Evolutionary conservation across 176 grass and related monocot species (phyloP).

Genomic region (Oryza glaberrima): DNA sequence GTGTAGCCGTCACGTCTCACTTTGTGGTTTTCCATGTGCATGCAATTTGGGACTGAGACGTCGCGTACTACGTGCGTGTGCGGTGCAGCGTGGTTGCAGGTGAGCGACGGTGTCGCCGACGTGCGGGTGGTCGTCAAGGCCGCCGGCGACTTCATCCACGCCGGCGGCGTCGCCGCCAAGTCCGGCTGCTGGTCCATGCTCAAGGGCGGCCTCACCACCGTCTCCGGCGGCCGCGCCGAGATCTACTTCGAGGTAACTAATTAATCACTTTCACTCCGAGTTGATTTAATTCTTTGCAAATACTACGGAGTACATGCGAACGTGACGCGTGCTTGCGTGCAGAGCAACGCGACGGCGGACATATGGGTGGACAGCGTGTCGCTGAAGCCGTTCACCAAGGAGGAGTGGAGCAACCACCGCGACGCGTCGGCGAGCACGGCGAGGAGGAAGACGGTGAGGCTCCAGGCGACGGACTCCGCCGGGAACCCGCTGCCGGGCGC

Average conservation of each 20-base stretch:
- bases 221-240: constrained; percentile 56
- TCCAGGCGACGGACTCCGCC: constrained; percentile 55
- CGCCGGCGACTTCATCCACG: constrained; percentile 43
- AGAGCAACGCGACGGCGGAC: constrained; percentile 69
- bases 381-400: constrained; percentile 69
- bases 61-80: too few relatives aligned
- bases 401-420: constrained; percentile 77
- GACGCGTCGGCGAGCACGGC: constrained; percentile 14
- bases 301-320: too few relatives aligned
- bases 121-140: constrained; percentile 72
- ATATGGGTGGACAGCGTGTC: constrained; percentile 84
- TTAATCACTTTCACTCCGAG: too few relatives aligned
- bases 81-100: constrained; percentile 84
- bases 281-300: too few relatives aligned
- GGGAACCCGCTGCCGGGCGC: constrained; percentile 55
- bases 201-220: constrained; percentile 84
- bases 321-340: background rate
- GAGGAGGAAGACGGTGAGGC: constrained; percentile 46
- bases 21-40: background rate
- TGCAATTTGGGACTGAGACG: background rate
- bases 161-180: constrained; percentile 55
- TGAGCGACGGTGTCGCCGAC: constrained; percentile 50
- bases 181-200: constrained; percentile 90
- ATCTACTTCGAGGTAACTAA: constrained; percentile 68
- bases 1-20: background rate